phyloP scores from a whole-genome alignment of 768 basidiomycete species.

The Termitomyces sp. region DNA sequence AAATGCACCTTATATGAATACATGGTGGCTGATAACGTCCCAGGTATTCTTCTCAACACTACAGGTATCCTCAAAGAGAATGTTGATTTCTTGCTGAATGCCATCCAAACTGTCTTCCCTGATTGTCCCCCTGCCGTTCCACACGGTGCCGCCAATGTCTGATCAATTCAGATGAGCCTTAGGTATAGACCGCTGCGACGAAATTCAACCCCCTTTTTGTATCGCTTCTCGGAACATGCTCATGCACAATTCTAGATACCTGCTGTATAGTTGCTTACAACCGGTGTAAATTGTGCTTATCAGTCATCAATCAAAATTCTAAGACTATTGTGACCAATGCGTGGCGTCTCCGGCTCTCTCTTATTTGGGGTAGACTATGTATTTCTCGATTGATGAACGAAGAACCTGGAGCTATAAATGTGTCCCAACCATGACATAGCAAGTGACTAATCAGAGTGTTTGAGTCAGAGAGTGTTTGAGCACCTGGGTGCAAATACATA shows the following conservation, averaged over 20 bases:
- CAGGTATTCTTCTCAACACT: slow-evolving; percentile 10
- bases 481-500: too few species aligned
- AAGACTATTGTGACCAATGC: not conserved
- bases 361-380: not conserved
- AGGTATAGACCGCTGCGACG: not conserved
- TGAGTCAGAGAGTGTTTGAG: too few species aligned
- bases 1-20: slow-evolving; percentile 4
- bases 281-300: not conserved
- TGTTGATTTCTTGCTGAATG: slow-evolving; percentile 9
- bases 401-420: not conserved
- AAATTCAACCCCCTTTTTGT: not conserved
- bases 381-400: not conserved
- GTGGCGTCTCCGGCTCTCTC: not conserved
- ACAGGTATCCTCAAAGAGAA: slow-evolving; percentile 11
- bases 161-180: not conserved
- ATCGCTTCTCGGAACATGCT: not conserved
- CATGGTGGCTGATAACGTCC: slow-evolving; percentile 7
- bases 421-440: not conserved
- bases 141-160: slow-evolving; percentile 6
- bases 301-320: not conserved
- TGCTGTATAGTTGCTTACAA: too few species aligned
- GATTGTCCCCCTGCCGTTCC: slow-evolving; percentile 6
- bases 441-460: too few species aligned
- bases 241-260: too few species aligned
- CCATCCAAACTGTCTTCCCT: slow-evolving; percentile 7